Evolutionary conservation across 257 asterid genomes (phyloP).

Genomic region (Lavandula angustifolia): DNA sequence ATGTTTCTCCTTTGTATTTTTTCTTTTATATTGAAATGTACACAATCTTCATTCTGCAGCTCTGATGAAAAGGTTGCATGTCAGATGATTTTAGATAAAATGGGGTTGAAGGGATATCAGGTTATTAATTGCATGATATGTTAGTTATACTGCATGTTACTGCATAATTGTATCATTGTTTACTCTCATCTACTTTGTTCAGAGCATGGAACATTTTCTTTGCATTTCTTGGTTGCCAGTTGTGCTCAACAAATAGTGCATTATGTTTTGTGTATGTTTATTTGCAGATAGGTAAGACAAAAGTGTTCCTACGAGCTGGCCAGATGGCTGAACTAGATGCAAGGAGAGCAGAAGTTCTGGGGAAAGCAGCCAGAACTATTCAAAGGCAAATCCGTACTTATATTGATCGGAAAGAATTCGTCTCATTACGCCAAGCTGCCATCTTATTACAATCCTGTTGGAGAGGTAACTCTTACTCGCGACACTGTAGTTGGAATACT

Average conservation of each 20-base stretch:
- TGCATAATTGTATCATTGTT: neutral
- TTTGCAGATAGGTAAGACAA: constrained; percentile 91
- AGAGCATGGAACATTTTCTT: neutral
- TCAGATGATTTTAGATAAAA: constrained; percentile 69
- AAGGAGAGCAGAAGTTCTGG: constrained; percentile 94
- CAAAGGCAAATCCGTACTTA: constrained; percentile 95
- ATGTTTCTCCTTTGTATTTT: neutral
- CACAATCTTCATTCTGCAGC: constrained; percentile 40
- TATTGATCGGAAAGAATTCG: constrained; percentile 81
- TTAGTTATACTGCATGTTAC: constrained; percentile 1
- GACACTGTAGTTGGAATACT: constrained; percentile 20
- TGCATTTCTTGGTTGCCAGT: constrained; percentile 22
- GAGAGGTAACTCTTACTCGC: constrained; percentile 72
- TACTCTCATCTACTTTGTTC: neutral
- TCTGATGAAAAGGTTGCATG: constrained; percentile 71
- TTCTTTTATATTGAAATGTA: constrained; percentile 22
- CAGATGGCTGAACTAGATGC: constrained; percentile 99
- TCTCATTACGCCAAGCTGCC: constrained; percentile 75
- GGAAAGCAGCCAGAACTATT: constrained; percentile 91
- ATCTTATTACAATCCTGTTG: constrained; percentile 91
- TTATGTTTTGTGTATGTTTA: constrained; percentile 1
- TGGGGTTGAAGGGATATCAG: constrained; percentile 83
- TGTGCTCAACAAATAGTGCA: constrained; percentile 7
- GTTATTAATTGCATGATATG: constrained; percentile 39
- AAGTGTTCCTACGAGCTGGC: constrained; percentile 97